Percentiles rank a stretch among this genome's conserved stretches.
Evolutionary conservation across 169 alveolate genomes (phyloP).

Genomic region (Eimeria necatrix): DNA sequence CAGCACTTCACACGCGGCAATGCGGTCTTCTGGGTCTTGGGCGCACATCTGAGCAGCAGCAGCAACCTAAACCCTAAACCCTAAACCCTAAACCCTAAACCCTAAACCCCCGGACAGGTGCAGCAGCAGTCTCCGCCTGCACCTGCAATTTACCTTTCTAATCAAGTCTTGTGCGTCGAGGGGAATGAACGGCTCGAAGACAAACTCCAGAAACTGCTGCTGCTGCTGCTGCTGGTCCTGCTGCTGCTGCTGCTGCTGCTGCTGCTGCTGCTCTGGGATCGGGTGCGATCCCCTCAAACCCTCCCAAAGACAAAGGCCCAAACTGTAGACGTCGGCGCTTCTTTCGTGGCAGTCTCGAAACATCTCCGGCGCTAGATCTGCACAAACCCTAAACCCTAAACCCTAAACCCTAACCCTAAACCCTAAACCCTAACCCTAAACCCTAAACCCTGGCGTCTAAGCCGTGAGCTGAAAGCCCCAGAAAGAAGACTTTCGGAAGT

Average conservation of each 20-base stretch:
- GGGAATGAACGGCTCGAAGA: not conserved
- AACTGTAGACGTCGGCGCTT: conserved; percentile 37
- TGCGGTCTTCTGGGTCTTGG: conserved; percentile 22
- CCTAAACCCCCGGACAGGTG: no score
- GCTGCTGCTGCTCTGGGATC: conserved; percentile 12
- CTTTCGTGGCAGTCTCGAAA: conserved; percentile 35
- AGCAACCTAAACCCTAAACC: conserved; percentile 45
- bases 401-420: not conserved
- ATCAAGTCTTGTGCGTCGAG: not conserved
- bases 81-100: conserved; percentile 16
- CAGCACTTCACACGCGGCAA: conserved; percentile 21
- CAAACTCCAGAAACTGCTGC: conserved; percentile 31
- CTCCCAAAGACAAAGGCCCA: conserved; percentile 47
- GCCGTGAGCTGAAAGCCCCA: not conserved
- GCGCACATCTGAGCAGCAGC: conserved; percentile 51
- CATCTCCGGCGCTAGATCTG: conserved; percentile 48
- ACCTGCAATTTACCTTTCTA: not conserved
- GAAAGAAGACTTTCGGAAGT: not conserved
- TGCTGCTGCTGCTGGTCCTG: conserved; percentile 41
- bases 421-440: not conserved
- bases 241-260: not conserved
- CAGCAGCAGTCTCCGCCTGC: not conserved
- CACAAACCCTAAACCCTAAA: not conserved
- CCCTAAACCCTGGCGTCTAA: not conserved
- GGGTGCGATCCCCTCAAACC: conserved; percentile 25